phyloP scores from a whole-genome alignment of 108 stramenopile species.

The Mediolabrus comicus region DNA sequence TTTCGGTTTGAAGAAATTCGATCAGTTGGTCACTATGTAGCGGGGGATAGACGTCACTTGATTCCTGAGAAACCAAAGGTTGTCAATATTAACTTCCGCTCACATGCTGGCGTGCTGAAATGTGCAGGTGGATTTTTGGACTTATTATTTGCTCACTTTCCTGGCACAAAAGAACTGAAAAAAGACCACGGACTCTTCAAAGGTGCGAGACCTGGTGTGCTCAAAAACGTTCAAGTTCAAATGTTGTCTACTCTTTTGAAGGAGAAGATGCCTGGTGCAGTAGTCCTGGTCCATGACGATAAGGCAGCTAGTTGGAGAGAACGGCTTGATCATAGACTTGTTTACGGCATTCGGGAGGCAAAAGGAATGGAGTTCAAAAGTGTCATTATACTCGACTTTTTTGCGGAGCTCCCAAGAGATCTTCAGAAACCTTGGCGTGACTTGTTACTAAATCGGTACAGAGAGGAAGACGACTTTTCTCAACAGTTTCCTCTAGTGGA shows the following conservation, averaged over 20 bases:
- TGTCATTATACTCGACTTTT: conserved; percentile 65
- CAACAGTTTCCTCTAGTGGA: conserved; percentile 38
- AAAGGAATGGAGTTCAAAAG: conserved; percentile 63
- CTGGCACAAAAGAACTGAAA: conserved; percentile 41
- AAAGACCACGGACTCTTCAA: conserved; percentile 51
- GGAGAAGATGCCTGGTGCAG: conserved; percentile 16
- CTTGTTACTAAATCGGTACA: conserved; percentile 21
- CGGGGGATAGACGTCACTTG: conserved; percentile 11
- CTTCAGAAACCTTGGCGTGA: conserved; percentile 52
- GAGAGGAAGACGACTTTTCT: conserved; percentile 2
- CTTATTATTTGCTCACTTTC: conserved; percentile 41
- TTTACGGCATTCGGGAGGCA: conserved; percentile 50
- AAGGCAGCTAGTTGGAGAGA: conserved; percentile 16
- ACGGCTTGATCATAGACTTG: conserved; percentile 19
- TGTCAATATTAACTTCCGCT: conserved; percentile 59
- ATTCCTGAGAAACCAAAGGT: conserved; percentile 50
- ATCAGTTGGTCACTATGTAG: conserved; percentile 37
- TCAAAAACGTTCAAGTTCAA: conserved; percentile 26
- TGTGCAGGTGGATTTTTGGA: conserved; percentile 44
- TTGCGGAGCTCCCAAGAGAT: conserved; percentile 31
- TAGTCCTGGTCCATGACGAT: conserved; percentile 50
- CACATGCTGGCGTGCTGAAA: conserved; percentile 56
- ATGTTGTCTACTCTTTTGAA: conserved; percentile 17
- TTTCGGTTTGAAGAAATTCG: conserved; percentile 65
- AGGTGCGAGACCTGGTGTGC: conserved; percentile 54